These are phyloP conservation scores for Melastoma candidum DNA, from an alignment of 441 rosid genomes.

Conservation along the genomic window DNA sequence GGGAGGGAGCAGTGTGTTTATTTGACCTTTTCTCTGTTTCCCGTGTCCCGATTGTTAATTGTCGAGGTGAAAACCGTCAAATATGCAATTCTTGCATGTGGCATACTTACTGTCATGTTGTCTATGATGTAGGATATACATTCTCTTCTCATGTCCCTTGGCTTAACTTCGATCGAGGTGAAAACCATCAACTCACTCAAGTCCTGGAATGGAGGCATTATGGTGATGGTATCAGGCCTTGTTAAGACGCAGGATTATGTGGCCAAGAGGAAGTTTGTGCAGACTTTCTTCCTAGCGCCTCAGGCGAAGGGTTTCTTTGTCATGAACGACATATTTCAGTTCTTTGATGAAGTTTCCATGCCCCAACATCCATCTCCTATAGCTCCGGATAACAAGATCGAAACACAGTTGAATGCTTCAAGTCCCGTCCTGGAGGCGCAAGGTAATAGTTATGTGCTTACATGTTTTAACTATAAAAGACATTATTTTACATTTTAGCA, in stretches of 20 bases:
- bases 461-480: not conserved
- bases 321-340: constrained; percentile 58
- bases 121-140: constrained; percentile 46
- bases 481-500: too few species aligned
- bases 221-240: constrained; percentile 56
- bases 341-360: constrained; percentile 33
- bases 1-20: too few species aligned
- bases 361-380: constrained; percentile 34
- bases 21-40: too few species aligned
- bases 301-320: constrained; percentile 65
- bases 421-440: constrained; percentile 47
- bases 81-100: not conserved
- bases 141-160: constrained; percentile 40
- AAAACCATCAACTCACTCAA: constrained; percentile 58
- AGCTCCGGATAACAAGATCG: constrained; percentile 37
- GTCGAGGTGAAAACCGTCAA: too few species aligned
- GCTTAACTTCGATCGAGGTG: constrained; percentile 57
- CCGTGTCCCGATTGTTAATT: too few species aligned
- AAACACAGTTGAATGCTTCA: constrained; percentile 40
- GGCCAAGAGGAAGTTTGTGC: constrained; percentile 46
- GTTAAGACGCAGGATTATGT: constrained; percentile 41
- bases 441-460: constrained; percentile 31
- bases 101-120: not conserved
- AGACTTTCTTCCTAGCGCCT: constrained; percentile 68
- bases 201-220: constrained; percentile 60